Conservation (phyloP, 805 yeast genomes). For the Yarrowia sp. region DNA sequence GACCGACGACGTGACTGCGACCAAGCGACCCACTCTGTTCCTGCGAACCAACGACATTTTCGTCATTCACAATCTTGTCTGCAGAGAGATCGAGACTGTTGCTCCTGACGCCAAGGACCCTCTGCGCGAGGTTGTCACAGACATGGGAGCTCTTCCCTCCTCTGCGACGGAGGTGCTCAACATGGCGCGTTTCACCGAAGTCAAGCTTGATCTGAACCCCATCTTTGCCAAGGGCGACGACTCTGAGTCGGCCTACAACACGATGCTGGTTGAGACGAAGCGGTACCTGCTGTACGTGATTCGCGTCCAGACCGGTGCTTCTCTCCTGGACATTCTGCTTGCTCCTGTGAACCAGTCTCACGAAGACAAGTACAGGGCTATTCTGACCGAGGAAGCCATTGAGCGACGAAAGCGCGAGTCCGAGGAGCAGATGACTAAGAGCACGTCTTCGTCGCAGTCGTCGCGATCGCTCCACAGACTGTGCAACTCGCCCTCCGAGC, state of each 20-base stretch:
- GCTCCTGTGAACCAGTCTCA: conserved; percentile 66
- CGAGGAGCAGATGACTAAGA: conserved; percentile 27
- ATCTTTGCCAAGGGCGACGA: conserved; percentile 46
- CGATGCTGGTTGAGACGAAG: conserved; percentile 72
- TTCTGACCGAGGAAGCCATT: conserved; percentile 50
- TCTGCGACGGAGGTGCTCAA: conserved; percentile 49
- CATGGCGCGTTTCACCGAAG: conserved; percentile 51
- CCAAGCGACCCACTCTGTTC: conserved; percentile 43
- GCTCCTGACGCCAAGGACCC: conserved; percentile 49
- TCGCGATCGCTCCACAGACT: conserved; percentile 32
- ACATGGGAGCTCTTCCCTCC: conserved; percentile 44
- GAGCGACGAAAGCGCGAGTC: conserved; percentile 40
- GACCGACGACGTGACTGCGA: conserved; percentile 65
- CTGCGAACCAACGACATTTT: conserved; percentile 42
- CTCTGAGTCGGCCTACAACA: conserved; percentile 55
- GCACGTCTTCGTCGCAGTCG: conserved; percentile 41
- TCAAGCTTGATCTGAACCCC: conserved; percentile 61
- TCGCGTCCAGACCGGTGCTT: conserved; percentile 70
- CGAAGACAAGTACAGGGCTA: conserved; percentile 59
- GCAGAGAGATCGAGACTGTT: conserved; percentile 36
- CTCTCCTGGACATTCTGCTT: conserved; percentile 65
- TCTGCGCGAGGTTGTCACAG: conserved; percentile 46
- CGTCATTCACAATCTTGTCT: conserved; percentile 41
- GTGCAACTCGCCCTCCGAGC: conserved; percentile 14
- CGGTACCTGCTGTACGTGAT: conserved; percentile 78